A percentile compares a stretch with the other conserved stretches of the same genome.
These are phyloP conservation scores for Trypanosoma avium DNA, from an alignment of 208 protist species.

Conservation along the genomic window DNA sequence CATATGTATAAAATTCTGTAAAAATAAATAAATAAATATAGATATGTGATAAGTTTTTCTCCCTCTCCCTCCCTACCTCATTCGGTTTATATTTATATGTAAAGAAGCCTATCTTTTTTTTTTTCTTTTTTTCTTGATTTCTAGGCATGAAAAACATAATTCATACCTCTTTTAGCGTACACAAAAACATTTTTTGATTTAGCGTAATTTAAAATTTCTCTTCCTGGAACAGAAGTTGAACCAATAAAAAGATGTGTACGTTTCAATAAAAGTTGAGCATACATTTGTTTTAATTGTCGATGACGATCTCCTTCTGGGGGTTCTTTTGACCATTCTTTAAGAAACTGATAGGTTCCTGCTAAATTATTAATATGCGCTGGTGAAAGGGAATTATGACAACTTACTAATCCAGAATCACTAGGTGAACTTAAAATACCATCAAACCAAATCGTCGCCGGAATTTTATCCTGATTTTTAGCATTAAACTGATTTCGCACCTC, in stretches of 20 bases:
- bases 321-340: constrained; percentile 58
- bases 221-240: constrained; percentile 49
- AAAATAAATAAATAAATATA: background rate
- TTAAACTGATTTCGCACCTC: constrained; percentile 82
- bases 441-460: constrained; percentile 69
- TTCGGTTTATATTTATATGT: no score
- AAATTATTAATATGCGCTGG: constrained; percentile 65
- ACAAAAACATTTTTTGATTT: constrained; percentile 82
- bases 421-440: constrained; percentile 75
- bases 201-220: constrained; percentile 80
- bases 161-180: constrained; percentile 69
- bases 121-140: background rate
- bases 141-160: constrained; percentile 71
- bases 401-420: constrained; percentile 61
- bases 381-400: constrained; percentile 53
- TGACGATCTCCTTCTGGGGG: constrained; percentile 79
- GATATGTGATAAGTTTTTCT: background rate
- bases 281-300: constrained; percentile 67
- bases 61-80: background rate
- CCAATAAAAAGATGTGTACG: constrained; percentile 79
- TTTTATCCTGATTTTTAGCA: constrained; percentile 57
- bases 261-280: constrained; percentile 47
- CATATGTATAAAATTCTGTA: background rate
- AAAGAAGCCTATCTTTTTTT: constrained; percentile 6
- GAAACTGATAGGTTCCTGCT: constrained; percentile 59